A percentile compares a stretch with the other conserved stretches of the same genome.
Evolutionary conservation across 371 early-diverging fungal species (phyloP).

Genomic region (Syncephalastrum racemosum): DNA sequence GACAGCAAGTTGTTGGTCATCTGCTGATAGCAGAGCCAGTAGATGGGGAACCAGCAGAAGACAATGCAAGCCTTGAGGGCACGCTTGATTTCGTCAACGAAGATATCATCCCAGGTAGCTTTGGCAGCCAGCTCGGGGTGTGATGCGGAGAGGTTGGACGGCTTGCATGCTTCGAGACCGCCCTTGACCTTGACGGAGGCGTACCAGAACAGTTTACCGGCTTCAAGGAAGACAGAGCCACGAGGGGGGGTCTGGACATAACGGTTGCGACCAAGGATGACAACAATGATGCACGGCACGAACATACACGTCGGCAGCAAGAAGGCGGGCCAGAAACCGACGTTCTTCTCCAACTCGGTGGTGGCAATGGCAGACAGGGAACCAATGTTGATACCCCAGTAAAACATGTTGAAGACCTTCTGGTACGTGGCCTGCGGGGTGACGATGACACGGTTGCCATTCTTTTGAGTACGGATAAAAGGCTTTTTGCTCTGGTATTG

Average conservation of each 20-base stretch:
- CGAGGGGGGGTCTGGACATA: conserved; percentile 63
- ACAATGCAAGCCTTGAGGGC: conserved; percentile 69
- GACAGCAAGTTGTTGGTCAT: conserved; percentile 76
- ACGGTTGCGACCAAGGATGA: conserved; percentile 53
- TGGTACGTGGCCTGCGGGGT: conserved; percentile 49
- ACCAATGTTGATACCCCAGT: conserved; percentile 81
- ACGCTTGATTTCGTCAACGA: conserved; percentile 70
- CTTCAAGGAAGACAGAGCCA: conserved; percentile 51
- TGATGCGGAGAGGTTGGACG: conserved; percentile 23
- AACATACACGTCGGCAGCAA: conserved; percentile 70
- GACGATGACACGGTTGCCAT: conserved; percentile 44
- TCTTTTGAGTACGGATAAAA: conserved; percentile 26
- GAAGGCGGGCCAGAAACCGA: conserved; percentile 69
- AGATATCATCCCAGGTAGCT: conserved; percentile 67
- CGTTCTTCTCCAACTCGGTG: conserved; percentile 54
- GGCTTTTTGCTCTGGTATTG: conserved; percentile 37
- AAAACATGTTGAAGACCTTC: conserved; percentile 61
- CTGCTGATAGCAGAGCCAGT: conserved; percentile 79
- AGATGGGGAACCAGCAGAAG: conserved; percentile 72
- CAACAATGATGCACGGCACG: conserved; percentile 56
- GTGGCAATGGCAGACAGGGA: conserved; percentile 64
- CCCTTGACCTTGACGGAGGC: conserved; percentile 27
- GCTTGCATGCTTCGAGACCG: conserved; percentile 35
- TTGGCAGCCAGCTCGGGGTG: conserved; percentile 35
- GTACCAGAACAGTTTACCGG: conserved; percentile 16